A percentile compares a stretch with the other conserved stretches of the same genome.
These are phyloP conservation scores for Claviceps digitariae DNA, from an alignment of 2,329 filamentous ascomycete species.

Conservation along the genomic window DNA sequence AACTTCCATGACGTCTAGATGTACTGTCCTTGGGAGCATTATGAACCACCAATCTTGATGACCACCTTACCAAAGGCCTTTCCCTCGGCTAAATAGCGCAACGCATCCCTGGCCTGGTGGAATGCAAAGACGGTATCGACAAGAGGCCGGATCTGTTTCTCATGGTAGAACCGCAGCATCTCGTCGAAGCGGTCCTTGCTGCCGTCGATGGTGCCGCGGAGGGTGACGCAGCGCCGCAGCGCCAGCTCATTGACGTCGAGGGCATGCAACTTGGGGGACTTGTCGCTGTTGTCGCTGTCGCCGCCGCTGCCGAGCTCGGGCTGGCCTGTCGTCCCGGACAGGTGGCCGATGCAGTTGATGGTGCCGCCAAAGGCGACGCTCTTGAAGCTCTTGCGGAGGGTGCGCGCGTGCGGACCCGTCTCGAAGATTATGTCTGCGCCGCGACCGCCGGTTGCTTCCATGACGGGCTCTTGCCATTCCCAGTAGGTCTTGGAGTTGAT, in stretches of 20 bases:
- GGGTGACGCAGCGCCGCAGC: slow-evolving; percentile 30
- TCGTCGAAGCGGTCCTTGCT: slow-evolving; percentile 40
- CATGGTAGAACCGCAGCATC: slow-evolving; percentile 34
- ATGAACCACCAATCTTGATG: slow-evolving; percentile 24
- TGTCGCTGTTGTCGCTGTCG: neutral
- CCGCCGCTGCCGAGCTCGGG: slow-evolving; percentile 12
- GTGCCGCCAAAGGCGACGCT: slow-evolving; percentile 40
- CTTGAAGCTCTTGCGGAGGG: slow-evolving; percentile 37
- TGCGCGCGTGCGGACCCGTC: slow-evolving; percentile 34
- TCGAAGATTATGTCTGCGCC: slow-evolving; percentile 44
- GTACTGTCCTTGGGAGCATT: too few relatives aligned
- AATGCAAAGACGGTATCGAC: slow-evolving; percentile 34
- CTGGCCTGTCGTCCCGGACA: slow-evolving; percentile 40
- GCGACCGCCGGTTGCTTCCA: slow-evolving; percentile 27
- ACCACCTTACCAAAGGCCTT: slow-evolving; percentile 46
- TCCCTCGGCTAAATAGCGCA: slow-evolving; percentile 37
- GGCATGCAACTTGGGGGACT: slow-evolving; percentile 23
- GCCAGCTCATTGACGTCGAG: slow-evolving; percentile 47
- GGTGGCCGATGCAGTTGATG: slow-evolving; percentile 37
- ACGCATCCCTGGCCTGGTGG: slow-evolving; percentile 32
- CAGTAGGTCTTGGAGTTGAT: slow-evolving; percentile 42
- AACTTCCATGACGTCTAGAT: too few relatives aligned
- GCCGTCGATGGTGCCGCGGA: slow-evolving; percentile 47
- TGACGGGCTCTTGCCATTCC: slow-evolving; percentile 35
- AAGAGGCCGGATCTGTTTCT: slow-evolving; percentile 31